Base-by-base conservation (phyloP, 2,329 filamentous ascomycete species). In the Colletotrichum lentis region DNA sequence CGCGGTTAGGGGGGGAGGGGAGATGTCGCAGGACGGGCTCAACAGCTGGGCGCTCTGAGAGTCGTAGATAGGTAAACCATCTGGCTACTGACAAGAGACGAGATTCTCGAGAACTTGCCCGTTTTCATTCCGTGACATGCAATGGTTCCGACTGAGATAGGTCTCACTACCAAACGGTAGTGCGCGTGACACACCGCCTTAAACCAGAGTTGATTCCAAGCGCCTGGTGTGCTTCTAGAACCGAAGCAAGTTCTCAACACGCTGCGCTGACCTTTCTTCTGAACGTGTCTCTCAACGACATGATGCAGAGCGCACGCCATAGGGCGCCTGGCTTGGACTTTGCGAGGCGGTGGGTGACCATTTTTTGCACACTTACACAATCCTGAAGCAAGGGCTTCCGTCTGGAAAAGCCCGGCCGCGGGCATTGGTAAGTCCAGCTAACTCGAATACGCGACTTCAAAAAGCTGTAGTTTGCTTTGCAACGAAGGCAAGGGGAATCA, bases 41-140 rank as follows among this genome's bases (percentile, higher is more conserved):
- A 60, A 50, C 35, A 50, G 58, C 67, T 20, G 52, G 55, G 47
- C 43, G 44, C 62, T 62, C 50, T 24, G 59, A 62, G 58, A 52
- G 12, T 44, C 31, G 58, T 56, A 68, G 68, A 64, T 14, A 49
- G 50, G 55, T 68, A 64, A 50, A 46, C 52, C 37, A 12, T 64
- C 55, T 54, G 62, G 61, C 54, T 64, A 64, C 49, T 43, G 24
- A 14, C 43, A 64, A 67, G 62, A 66, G 66, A 68, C n/a, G 27
- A 61, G 35, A 10, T 37, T 65, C 62, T 69, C 65, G 20, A 53
- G 20, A 22, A 55, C 22, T 55, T 4, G n/a, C 14, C 14, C 7
- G 16, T 11, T 7, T 27, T 18, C 24, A 16, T 41, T 6, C 8
- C 16, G 16, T 31, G 27, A 47, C 4, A 22, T 27, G n/a, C 6